Evolutionary conservation across 352 stramenopile species (phyloP).

Genomic region (Phytophthora pisi): DNA sequence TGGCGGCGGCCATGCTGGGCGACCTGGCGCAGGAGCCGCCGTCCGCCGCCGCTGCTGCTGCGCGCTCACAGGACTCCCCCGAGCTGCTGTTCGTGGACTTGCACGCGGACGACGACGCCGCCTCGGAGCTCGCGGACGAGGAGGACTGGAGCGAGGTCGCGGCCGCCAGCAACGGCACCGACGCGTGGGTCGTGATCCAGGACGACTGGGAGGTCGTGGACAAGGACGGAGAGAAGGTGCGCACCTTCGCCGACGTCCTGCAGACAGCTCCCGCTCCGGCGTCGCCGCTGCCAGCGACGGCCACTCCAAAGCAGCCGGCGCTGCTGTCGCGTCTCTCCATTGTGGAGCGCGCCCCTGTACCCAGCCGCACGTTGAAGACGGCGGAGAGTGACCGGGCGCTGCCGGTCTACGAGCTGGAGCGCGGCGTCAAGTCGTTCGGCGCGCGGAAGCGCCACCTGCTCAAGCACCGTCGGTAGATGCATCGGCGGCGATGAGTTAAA

Average conservation of each 20-base stretch:
- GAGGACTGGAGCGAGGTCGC: constrained; percentile 67
- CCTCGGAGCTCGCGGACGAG: constrained; percentile 42
- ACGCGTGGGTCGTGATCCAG: constrained; percentile 63
- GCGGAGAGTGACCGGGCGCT: constrained; percentile 22
- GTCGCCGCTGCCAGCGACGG: neutral
- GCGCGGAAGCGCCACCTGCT: constrained; percentile 56
- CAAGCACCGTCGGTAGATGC: constrained; percentile 41
- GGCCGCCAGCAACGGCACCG: constrained; percentile 28
- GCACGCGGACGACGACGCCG: constrained; percentile 34
- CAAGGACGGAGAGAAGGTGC: constrained; percentile 46
- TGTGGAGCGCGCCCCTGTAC: constrained; percentile 23
- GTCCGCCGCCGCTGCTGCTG: neutral
- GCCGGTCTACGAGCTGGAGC: constrained; percentile 31
- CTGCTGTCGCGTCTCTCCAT: constrained; percentile 33
- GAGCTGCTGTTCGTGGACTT: constrained; percentile 50
- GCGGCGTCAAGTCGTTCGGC: constrained; percentile 66
- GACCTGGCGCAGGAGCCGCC: constrained; percentile 47
- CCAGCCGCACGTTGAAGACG: constrained; percentile 25
- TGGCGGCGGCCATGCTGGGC: constrained; percentile 63
- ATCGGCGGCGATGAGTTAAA: constrained; percentile 10
- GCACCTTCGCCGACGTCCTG: constrained; percentile 67
- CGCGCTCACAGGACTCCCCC: constrained; percentile 9
- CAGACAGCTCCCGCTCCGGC: constrained; percentile 2
- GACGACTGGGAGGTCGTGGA: constrained; percentile 83
- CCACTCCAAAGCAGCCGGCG: constrained; percentile 1